Base-by-base conservation (phyloP, 768 basidiomycete genomes). In the Leccinum subgranulosum region DNA sequence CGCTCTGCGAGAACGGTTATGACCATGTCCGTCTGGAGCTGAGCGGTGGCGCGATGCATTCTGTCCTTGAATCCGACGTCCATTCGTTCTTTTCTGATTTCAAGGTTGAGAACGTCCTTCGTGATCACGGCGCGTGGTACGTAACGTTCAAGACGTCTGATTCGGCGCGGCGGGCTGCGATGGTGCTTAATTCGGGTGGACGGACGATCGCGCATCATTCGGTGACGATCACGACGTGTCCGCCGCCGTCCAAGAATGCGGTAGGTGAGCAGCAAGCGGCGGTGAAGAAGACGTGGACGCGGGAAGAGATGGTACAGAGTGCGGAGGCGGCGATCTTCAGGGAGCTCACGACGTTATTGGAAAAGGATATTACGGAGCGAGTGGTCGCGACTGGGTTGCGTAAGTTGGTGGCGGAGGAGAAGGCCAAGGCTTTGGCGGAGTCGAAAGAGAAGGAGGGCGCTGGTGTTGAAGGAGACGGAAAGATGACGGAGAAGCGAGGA, bases 101-200 rank as follows among this genome's bases (percentile, higher is more conserved):
- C 73, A 78, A 84, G 60, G 81, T 89, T 19, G 84, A 92, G 49
- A 80, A 84, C 79, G 79, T 94, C 27, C 75, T 93, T 2, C 81
- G 83, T 60, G 89, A 90, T 68, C 80, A 82, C 51, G 73, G 75
- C 2, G 88, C 86, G 10, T 88, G 91, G 79, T 95, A 94, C 67
- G 81, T 94, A 60, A 89, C 92, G 4, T 98, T 97, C 69, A 66
- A 75, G 19, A 81, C 83, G 4, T 67, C 77, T 2, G 82, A 82
- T 54, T 69, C 81, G 0, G 94, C 94, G 0, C 77, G 84, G 6
- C 78, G 87, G 3, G 90, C 92, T 0, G 79, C 80, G 9, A 81
- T 83, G 62, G 85, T 91, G 3, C 80, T 94, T 34, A 76, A 74
- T 58, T 73, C 74, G 6, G 75, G 73, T 6, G 74, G 75, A 12